phyloP scores from a whole-genome alignment of 768 basidiomycete genomes.

The Russula lepida region DNA sequence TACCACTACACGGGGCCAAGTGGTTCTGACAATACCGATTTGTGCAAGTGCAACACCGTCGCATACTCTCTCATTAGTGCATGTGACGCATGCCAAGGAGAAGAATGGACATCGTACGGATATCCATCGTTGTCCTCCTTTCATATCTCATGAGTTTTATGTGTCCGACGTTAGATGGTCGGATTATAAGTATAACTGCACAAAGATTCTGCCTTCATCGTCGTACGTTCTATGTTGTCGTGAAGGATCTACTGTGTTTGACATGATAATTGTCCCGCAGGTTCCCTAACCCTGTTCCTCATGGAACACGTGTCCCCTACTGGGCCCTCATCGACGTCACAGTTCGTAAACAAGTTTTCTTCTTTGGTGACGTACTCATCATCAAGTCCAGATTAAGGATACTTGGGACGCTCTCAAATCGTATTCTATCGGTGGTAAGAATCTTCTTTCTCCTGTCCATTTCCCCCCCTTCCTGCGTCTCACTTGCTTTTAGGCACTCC shows the following conservation, averaged over 20 bases:
- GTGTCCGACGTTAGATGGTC: not conserved
- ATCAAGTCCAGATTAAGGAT: not conserved
- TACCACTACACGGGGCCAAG: not conserved
- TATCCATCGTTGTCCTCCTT: not conserved
- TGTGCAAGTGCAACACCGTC: conserved; percentile 1
- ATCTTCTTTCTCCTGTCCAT: not conserved
- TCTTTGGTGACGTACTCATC: not conserved
- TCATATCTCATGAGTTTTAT: not conserved
- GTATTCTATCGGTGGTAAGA: not conserved
- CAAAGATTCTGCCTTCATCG: not conserved
- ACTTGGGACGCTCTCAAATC: not conserved
- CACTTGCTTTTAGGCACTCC: not conserved
- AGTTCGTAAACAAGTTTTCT: not conserved
- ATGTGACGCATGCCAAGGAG: not conserved
- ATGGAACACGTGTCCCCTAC: not conserved
- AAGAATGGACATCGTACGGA: not conserved
- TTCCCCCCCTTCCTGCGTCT: not conserved
- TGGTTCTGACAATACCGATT: not conserved
- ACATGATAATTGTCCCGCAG: not conserved
- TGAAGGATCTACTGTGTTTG: not conserved
- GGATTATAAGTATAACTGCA: not conserved
- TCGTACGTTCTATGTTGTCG: not conserved
- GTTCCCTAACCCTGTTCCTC: not conserved
- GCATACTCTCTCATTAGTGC: not conserved
- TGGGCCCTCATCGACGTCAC: not conserved